Base-by-base conservation (phyloP, 2,329 filamentous ascomycete species). In the Ophiosphaerella narmari region DNA sequence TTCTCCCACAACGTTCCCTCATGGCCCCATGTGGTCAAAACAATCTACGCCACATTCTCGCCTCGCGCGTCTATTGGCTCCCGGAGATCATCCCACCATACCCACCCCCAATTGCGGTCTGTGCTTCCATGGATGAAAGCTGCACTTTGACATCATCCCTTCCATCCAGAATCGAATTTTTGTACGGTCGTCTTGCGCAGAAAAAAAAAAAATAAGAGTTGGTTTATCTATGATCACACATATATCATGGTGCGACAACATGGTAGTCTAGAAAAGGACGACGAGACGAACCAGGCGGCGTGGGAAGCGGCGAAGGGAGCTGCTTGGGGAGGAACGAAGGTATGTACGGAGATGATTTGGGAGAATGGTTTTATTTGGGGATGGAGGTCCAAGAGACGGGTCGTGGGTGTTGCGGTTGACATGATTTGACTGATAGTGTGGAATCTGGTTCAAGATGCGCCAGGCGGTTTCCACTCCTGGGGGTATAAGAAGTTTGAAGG, bases 291-390 rank as follows among this genome's bases (percentile, higher is more conserved):
- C 55, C 78, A 82, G 48, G 89, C 89, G 39, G 85, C 87, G 36
- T 87, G 86, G 84, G 87, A 89, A 64, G 89, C 88, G 32, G 80
- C 80, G 2, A 80, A 80, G 55, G 90, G 89, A 32, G 89, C 87
- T 14, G 73, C 83, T 29, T 74, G 80, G 39, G 89, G 89, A 14
- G 87, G 86, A 33, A 73, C 83, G 14, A 90, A 87, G 78, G 81
- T 83, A 74, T 53, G 73, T 54, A 45, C 13, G 29, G 29, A 26
- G 26, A 29, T 24, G 7, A 24, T 18, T 39, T 39, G 39, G 11
- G 7, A 33, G 24, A 33, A 21, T 4, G 4, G 18, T 5, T 21
- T 21, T 21, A 4, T 5, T 21, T 21, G 18, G 18, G 18, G 18
- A 5, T 21, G 18, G 18, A 21, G 18, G 18, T 4, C 18, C 4